Conservation (phyloP, 1,284 basidiomycete genomes). For the Porogramme epimiltina region DNA sequence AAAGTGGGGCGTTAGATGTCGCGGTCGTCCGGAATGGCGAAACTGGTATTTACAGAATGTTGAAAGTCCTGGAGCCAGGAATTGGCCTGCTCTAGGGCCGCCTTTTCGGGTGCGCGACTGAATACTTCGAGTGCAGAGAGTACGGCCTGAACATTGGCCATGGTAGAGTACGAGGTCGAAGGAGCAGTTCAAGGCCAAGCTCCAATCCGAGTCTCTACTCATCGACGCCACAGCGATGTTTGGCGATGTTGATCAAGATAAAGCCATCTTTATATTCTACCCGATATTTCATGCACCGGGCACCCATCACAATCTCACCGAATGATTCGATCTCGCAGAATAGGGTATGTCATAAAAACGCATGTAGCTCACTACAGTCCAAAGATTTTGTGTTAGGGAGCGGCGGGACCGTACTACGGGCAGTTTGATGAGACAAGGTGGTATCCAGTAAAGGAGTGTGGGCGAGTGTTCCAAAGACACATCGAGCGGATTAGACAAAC, state of each 20-base stretch:
- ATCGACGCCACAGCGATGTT: slow-evolving; percentile 19
- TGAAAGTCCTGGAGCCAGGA: slow-evolving; percentile 95
- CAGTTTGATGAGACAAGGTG: slow-evolving; percentile 47
- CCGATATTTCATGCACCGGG: too few species aligned
- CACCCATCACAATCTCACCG: background rate
- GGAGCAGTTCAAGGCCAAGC: background rate
- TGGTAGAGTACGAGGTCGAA: slow-evolving; percentile 28
- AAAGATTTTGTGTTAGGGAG: slow-evolving; percentile 35
- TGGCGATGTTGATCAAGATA: slow-evolving; percentile 22
- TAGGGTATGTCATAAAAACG: slow-evolving; percentile 41
- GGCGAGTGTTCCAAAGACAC: slow-evolving; percentile 37
- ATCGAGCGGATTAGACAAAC: slow-evolving; percentile 30
- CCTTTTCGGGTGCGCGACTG: slow-evolving; percentile 78
- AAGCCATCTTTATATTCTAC: slow-evolving; percentile 10
- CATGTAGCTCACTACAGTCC: slow-evolving; percentile 35
- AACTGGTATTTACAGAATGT: slow-evolving; percentile 87
- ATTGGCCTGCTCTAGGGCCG: slow-evolving; percentile 83
- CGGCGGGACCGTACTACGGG: slow-evolving; percentile 41
- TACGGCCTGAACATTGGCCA: slow-evolving; percentile 71
- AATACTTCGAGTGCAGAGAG: slow-evolving; percentile 78
- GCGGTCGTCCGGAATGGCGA: slow-evolving; percentile 52
- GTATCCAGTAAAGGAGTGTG: slow-evolving; percentile 68
- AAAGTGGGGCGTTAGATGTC: slow-evolving; percentile 58
- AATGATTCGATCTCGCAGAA: slow-evolving; percentile 24
- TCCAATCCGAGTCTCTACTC: background rate